Conservation (phyloP, 202 grass and related monocot species). For the Brachypodium distachyon region DNA sequence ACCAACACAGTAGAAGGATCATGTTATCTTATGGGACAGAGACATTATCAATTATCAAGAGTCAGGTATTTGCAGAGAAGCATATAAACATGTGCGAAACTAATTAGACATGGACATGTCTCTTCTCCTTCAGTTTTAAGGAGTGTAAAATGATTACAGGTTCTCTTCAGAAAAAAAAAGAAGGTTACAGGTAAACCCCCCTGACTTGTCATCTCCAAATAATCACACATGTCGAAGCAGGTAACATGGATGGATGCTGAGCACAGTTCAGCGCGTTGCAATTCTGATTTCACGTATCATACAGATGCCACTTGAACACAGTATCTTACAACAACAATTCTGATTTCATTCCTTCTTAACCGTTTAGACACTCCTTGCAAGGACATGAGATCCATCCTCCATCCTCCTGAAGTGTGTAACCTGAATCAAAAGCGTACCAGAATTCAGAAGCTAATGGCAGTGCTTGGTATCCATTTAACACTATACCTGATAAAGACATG, state of each 20-base stretch:
- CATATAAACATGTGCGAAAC: background rate
- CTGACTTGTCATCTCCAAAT: background rate
- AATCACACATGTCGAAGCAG: slow-evolving; percentile 3
- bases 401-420: slow-evolving; percentile 3
- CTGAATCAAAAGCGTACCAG: slow-evolving; percentile 3
- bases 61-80: background rate
- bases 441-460: background rate
- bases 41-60: background rate
- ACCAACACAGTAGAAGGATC: background rate
- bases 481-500: background rate
- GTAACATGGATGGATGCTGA: background rate
- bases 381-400: slow-evolving; percentile 24
- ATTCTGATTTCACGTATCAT: background rate
- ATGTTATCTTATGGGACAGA: background rate
- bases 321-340: background rate
- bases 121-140: background rate
- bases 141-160: no score
- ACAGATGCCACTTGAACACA: background rate
- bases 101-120: background rate
- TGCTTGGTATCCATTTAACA: background rate
- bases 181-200: background rate
- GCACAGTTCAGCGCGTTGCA: background rate
- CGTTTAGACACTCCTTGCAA: slow-evolving; percentile 23
- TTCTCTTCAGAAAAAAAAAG: no score
- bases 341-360: background rate